Percentiles rank a stretch among this genome's conserved stretches.
Evolutionary conservation across 1,139 yeast genomes (phyloP).

Genomic region (Neolecta irregularis): DNA sequence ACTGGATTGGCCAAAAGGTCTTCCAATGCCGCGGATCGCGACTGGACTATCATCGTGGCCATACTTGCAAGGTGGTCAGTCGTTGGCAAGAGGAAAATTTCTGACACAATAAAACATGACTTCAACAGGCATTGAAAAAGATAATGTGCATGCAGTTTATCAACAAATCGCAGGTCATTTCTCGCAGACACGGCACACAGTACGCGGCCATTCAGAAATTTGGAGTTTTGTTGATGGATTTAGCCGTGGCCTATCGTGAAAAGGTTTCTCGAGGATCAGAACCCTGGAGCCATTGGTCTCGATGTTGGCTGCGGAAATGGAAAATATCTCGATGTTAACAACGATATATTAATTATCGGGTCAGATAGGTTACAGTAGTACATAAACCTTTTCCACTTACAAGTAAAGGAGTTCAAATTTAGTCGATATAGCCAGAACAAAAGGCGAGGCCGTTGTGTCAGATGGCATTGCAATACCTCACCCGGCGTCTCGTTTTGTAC

Average conservation of each 20-base stretch:
- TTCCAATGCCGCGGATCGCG: too few relatives aligned
- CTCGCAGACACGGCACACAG: constrained; percentile 76
- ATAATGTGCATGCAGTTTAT: constrained; percentile 80
- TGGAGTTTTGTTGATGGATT: neutral
- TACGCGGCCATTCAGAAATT: constrained; percentile 12
- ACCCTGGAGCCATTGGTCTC: constrained; percentile 36
- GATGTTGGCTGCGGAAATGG: constrained; percentile 91
- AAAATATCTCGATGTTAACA: constrained; percentile 63
- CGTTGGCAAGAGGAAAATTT: too few relatives aligned
- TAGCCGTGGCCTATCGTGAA: constrained; percentile 93
- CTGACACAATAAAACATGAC: too few relatives aligned
- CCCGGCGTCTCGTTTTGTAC: constrained; percentile 32
- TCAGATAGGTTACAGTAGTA: constrained; percentile 35
- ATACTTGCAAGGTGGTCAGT: too few relatives aligned
- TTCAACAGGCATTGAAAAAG: too few relatives aligned
- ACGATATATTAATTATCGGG: constrained; percentile 54
- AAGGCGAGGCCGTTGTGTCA: constrained; percentile 43
- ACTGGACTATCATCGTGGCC: too few relatives aligned
- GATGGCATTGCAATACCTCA: constrained; percentile 70
- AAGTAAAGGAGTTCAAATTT: constrained; percentile 51
- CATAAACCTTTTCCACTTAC: neutral
- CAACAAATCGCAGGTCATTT: constrained; percentile 86
- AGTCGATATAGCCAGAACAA: constrained; percentile 46
- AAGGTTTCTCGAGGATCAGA: constrained; percentile 35
- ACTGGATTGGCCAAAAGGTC: neutral